Conservation (phyloP, 257 asterid genomes). For the Solanum commersonii region DNA sequence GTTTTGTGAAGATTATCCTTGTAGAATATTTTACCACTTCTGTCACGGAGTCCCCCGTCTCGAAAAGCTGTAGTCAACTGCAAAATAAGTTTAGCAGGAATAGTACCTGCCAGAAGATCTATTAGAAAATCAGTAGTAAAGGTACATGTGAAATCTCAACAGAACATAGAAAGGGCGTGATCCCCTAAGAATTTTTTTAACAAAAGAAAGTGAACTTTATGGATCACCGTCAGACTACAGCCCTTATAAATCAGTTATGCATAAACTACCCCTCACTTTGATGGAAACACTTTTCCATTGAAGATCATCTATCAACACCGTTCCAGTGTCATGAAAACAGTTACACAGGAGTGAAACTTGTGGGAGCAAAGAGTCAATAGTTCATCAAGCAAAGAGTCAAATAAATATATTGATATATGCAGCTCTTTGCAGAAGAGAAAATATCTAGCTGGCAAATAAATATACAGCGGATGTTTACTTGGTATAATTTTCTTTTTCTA, state of each 20-base stretch:
- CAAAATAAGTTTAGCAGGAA: constrained; percentile 77
- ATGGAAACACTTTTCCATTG: background rate
- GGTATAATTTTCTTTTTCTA: background rate
- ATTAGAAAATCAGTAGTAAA: background rate
- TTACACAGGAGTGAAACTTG: background rate
- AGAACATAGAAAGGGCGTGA: background rate
- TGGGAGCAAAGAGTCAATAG: background rate
- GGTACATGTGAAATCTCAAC: background rate
- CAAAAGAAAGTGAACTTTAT: background rate
- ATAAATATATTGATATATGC: background rate
- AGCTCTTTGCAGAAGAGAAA: background rate
- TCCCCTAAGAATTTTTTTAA: background rate
- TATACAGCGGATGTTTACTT: background rate
- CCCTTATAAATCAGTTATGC: background rate
- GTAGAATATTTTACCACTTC: constrained; percentile 65
- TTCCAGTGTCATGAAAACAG: background rate
- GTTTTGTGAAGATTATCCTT: constrained; percentile 66
- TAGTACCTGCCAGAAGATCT: constrained; percentile 49
- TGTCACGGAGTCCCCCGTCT: constrained; percentile 86
- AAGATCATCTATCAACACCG: background rate
- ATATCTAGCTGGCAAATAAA: background rate
- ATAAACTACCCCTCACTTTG: background rate
- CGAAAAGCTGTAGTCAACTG: constrained; percentile 81
- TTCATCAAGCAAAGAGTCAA: background rate
- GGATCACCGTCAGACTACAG: background rate